phyloP scores from a whole-genome alignment of 2,329 filamentous ascomycete species.

The Hymenoscyphus fructigenus region DNA sequence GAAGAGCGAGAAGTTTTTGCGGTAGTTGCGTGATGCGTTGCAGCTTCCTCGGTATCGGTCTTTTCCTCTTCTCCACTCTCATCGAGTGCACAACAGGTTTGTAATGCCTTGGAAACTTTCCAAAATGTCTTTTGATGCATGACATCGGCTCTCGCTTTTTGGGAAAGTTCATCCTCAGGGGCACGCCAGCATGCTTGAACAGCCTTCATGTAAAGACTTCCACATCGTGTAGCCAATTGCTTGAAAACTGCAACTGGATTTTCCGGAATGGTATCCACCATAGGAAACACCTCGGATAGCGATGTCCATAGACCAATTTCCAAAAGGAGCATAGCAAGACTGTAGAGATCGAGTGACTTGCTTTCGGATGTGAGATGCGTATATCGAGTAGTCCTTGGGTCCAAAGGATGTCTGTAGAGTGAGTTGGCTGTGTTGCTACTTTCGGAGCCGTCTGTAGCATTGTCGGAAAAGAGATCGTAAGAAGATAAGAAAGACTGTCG shows the following conservation, averaged over 20 bases:
- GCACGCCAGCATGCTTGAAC: conserved; percentile 70
- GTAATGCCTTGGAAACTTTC: conserved; percentile 48
- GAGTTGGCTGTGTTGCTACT: conserved; percentile 20
- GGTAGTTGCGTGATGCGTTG: conserved; percentile 32
- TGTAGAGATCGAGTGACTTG: conserved; percentile 67
- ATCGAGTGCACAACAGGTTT: conserved; percentile 62
- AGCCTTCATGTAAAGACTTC: conserved; percentile 72
- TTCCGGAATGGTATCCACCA: conserved; percentile 27
- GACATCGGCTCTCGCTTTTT: conserved; percentile 47
- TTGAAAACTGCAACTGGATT: conserved; percentile 30
- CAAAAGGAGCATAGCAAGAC: conserved; percentile 69
- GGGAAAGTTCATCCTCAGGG: conserved; percentile 61
- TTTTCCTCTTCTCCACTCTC: conserved; percentile 55
- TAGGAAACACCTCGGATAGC: conserved; percentile 42
- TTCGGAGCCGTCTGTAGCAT: conserved; percentile 37
- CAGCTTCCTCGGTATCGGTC: conserved; percentile 47
- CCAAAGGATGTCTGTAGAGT: conserved; percentile 64
- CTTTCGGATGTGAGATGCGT: conserved; percentile 55
- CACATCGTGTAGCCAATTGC: conserved; percentile 53
- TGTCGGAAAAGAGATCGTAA: conserved; percentile 67
- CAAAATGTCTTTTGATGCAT: conserved; percentile 57
- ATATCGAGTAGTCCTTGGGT: conserved; percentile 51
- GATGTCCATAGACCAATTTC: conserved; percentile 76
- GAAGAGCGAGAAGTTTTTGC: conserved; percentile 23
- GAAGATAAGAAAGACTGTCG: conserved; percentile 69